Evolutionary conservation across 495 filamentous ascomycete species (phyloP).

Genomic region (Staphylotrichum longicolle): DNA sequence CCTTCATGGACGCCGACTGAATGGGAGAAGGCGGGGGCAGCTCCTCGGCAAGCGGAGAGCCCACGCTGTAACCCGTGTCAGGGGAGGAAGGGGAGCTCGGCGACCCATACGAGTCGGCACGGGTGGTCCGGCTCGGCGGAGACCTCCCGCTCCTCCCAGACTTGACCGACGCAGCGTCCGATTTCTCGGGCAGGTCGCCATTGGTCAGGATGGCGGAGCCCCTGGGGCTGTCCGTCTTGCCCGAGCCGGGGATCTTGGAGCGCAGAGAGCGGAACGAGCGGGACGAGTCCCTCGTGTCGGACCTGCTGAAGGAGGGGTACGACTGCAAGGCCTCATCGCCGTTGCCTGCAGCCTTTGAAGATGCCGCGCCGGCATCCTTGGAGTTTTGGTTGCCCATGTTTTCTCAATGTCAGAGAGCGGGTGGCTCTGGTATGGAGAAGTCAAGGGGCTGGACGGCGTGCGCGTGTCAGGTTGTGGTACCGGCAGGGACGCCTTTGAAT

Average conservation of each 20-base stretch:
- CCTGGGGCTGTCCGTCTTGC: conserved; percentile 73
- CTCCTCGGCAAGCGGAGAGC: conserved; percentile 49
- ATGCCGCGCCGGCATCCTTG: conserved; percentile 58
- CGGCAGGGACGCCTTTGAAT: conserved; percentile 36
- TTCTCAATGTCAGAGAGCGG: conserved; percentile 35
- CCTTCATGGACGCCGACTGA: conserved; percentile 66
- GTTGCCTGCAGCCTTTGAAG: conserved; percentile 38
- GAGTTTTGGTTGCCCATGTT: conserved; percentile 91
- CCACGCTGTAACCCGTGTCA: conserved; percentile 31
- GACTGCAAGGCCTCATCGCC: conserved; percentile 57
- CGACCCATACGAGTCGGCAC: conserved; percentile 40
- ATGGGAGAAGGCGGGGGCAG: conserved; percentile 88
- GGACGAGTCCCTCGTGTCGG: conserved; percentile 91
- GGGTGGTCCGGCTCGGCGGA: conserved; percentile 41
- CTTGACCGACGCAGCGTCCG: conserved; percentile 70
- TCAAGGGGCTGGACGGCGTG: conserved; percentile 40
- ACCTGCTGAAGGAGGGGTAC: conserved; percentile 87
- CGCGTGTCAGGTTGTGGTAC: conserved; percentile 42
- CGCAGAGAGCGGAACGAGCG: conserved; percentile 79
- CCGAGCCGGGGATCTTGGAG: conserved; percentile 59
- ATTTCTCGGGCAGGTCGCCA: conserved; percentile 63
- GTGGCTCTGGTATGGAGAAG: conserved; percentile 31
- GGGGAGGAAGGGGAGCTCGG: conserved; percentile 43
- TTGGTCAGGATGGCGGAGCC: conserved; percentile 64
- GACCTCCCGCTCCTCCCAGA: conserved; percentile 60